Evolutionary conservation across 495 filamentous ascomycete species (phyloP), one percentile per base, ranked within the genome.

Genomic region (Aspergillus haitiensis): DNA sequence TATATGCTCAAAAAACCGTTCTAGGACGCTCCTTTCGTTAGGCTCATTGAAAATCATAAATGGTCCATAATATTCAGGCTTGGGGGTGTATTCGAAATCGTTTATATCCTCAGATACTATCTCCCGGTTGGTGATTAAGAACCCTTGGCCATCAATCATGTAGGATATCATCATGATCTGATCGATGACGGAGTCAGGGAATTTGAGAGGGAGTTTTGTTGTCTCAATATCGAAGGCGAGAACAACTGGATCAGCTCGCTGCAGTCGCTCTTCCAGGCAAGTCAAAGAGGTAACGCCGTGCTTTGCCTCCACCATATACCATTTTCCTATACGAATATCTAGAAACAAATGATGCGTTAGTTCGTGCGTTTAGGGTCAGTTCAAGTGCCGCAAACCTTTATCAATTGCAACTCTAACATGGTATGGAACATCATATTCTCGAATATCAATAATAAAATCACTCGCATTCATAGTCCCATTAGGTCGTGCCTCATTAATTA

Each of bases 101-200:
- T 88, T 79, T 64, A 99, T 99, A 69, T 99, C 92, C 70, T 98
- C 93, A 0, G 95, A 97, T 10, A 99, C 91, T 57, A 99, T 95
- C 72, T 98, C 93, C 62, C 95, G 85, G 71, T 99, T 99, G 6
- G 95, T 99, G 70, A 99, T 97, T 6, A 99, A 76, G 69, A 99
- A 98, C 12, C 94, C 94, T 75, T 97, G 93, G 1, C 95, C 94
- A 66, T 99, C 94, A 63, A 99, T 98, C 94, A 99, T 99, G 76
- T 98, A 99, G 13, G 95, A 98, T 65, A 99, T 95, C 94, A 99
- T 99, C 93, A 99, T 99, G 64, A 99, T 87, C 73, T 96, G 94
- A 75, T 99, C 94, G 63, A 96, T 87, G 2, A 90, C 81, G 0
- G 94, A 88, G 70, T 98, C 95, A n/a, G 94, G 94, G 68, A 99